Conservation (phyloP, 179 eudicot genomes). For the Camellia oleifera region DNA sequence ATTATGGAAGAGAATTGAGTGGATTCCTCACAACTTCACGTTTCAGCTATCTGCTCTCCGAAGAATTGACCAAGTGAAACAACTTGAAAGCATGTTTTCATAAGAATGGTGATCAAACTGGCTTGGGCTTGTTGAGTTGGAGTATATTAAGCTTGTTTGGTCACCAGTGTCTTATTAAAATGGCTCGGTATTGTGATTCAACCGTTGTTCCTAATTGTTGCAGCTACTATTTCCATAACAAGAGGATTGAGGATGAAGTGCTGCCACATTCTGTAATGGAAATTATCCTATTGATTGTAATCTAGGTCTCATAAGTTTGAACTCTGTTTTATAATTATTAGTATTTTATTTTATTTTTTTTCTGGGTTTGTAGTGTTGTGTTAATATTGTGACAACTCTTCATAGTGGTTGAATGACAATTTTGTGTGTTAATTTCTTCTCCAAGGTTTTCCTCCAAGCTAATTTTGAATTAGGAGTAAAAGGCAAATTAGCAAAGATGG, state of each 20-base stretch:
- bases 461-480: too few relatives aligned
- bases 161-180: not conserved
- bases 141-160: not conserved
- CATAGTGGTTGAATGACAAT: too few relatives aligned
- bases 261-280: not conserved
- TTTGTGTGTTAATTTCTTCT: too few relatives aligned
- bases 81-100: not conserved
- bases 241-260: not conserved
- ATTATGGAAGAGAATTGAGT: conserved; percentile 43
- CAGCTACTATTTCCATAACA: not conserved
- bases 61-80: conserved; percentile 24
- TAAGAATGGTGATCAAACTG: conserved; percentile 6
- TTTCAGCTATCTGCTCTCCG: conserved; percentile 51
- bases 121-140: not conserved
- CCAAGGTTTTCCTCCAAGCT: too few relatives aligned
- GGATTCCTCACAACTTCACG: conserved; percentile 52
- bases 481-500: too few relatives aligned
- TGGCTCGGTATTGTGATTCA: not conserved
- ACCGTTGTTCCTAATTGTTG: not conserved
- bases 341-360: too few relatives aligned
- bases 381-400: too few relatives aligned
- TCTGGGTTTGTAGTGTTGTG: too few relatives aligned
- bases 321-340: not conserved
- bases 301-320: not conserved
- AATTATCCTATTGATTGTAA: not conserved